Percentiles rank a stretch among this genome's conserved stretches.
Conservation (phyloP, 495 filamentous ascomycete genomes). For the Xylaria palmicola region DNA sequence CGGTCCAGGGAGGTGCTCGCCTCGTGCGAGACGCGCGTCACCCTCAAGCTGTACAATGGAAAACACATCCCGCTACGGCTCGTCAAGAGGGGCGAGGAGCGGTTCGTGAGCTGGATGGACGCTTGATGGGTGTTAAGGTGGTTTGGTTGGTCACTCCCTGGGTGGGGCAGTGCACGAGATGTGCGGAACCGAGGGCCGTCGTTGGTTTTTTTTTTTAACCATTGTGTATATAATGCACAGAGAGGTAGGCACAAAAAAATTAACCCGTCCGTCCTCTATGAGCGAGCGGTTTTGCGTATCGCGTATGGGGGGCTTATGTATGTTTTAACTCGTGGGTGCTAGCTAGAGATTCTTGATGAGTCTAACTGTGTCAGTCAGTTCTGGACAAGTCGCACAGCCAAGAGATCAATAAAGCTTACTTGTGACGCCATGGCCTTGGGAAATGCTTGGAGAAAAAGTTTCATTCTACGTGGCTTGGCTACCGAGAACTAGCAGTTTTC, state of each 20-base stretch:
- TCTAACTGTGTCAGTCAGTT: background rate
- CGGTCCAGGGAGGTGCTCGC: constrained; percentile 46
- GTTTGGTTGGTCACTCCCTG: background rate
- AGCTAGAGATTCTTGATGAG: background rate
- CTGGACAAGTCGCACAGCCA: background rate
- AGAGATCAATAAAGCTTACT: background rate
- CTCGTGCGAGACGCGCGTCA: constrained; percentile 55
- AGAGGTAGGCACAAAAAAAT: background rate
- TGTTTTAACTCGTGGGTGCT: too few relatives aligned
- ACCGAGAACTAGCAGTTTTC: background rate
- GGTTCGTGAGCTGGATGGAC: constrained; percentile 49
- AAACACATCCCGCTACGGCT: constrained; percentile 58
- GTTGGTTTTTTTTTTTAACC: background rate
- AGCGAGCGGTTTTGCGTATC: too few relatives aligned
- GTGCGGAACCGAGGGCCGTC: background rate
- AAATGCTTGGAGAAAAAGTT: background rate
- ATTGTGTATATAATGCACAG: background rate
- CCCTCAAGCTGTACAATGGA: constrained; percentile 59
- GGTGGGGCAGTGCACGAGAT: background rate
- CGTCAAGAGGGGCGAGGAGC: constrained; percentile 61
- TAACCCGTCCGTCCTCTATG: background rate
- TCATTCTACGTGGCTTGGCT: too few relatives aligned
- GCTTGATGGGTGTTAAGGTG: constrained; percentile 11
- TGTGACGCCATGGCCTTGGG: background rate
- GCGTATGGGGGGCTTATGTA: too few relatives aligned